Conservation (phyloP, 1,284 basidiomycete genomes). For the Malassezia vespertilionis region DNA sequence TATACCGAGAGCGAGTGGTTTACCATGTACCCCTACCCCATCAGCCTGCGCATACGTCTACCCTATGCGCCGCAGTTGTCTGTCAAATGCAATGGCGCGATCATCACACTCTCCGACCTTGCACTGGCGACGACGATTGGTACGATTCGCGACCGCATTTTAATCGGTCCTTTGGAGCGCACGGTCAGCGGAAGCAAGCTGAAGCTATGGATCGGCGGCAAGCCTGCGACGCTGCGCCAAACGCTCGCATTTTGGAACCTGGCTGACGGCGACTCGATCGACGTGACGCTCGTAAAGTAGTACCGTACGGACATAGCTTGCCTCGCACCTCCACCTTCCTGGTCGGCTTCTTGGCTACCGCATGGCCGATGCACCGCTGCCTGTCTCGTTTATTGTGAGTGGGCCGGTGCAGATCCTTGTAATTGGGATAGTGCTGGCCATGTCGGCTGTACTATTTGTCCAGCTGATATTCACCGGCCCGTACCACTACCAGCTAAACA, state of each 20-base stretch:
- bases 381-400: conserved; percentile 57
- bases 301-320: no score
- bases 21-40: conserved; percentile 25
- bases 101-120: conserved; percentile 21
- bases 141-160: conserved; percentile 32
- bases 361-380: no score
- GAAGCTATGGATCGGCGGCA: conserved; percentile 30
- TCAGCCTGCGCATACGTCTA: conserved; percentile 24
- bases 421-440: conserved; percentile 73
- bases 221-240: conserved; percentile 37
- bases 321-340: no score
- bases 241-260: conserved; percentile 42
- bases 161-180: conserved; percentile 26
- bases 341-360: no score
- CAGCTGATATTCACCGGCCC: conserved; percentile 89
- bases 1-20: conserved; percentile 33
- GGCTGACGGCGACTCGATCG: conserved; percentile 29
- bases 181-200: conserved; percentile 36
- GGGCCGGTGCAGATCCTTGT: conserved; percentile 83
- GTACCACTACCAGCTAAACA: conserved; percentile 88
- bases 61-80: conserved; percentile 19
- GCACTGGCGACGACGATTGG: conserved; percentile 21
- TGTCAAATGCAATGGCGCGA: conserved; percentile 27
- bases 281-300: conserved; percentile 25
- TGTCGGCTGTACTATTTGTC: conserved; percentile 74